Percentiles rank a stretch among this genome's conserved stretches.
phyloP scores from a whole-genome alignment of 2,329 filamentous ascomycete species.

The Cryphonectria naterciae region DNA sequence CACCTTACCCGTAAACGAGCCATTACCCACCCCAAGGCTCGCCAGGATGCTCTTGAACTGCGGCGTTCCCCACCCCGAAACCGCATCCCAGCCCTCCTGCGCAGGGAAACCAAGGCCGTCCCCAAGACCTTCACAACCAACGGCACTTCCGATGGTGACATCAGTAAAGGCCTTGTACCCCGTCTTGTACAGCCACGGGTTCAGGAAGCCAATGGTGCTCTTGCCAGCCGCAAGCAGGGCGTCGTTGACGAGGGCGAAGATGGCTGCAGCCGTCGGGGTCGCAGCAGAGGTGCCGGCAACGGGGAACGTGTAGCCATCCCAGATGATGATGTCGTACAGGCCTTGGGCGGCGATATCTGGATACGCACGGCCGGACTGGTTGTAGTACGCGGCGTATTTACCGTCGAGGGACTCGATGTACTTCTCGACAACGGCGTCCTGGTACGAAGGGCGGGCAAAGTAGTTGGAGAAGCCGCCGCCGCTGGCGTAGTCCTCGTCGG shows the following conservation, averaged over 20 bases:
- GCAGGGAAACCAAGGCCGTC: slow-evolving; percentile 37
- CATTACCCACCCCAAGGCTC: slow-evolving; percentile 16
- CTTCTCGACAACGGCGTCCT: slow-evolving; percentile 43
- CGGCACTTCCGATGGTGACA: slow-evolving; percentile 39
- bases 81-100: slow-evolving; percentile 50
- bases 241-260: slow-evolving; percentile 60
- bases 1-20: slow-evolving; percentile 11
- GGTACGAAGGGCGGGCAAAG: slow-evolving; percentile 52
- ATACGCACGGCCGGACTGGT: slow-evolving; percentile 50
- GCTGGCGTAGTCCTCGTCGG: slow-evolving; percentile 42
- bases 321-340: slow-evolving; percentile 54
- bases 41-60: slow-evolving; percentile 30
- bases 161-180: slow-evolving; percentile 47
- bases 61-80: slow-evolving; percentile 55
- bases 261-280: slow-evolving; percentile 57
- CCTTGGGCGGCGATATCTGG: slow-evolving; percentile 61
- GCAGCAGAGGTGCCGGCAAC: slow-evolving; percentile 55
- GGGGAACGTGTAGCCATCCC: slow-evolving; percentile 34
- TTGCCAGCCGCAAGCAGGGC: slow-evolving; percentile 53
- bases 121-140: slow-evolving; percentile 43
- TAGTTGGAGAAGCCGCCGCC: slow-evolving; percentile 61
- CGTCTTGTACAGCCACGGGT: slow-evolving; percentile 50
- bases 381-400: slow-evolving; percentile 50
- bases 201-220: slow-evolving; percentile 57
- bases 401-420: slow-evolving; percentile 48